phyloP scores from a whole-genome alignment of 2,329 filamentous ascomycete species.

The Amylocarpus encephaloides region DNA sequence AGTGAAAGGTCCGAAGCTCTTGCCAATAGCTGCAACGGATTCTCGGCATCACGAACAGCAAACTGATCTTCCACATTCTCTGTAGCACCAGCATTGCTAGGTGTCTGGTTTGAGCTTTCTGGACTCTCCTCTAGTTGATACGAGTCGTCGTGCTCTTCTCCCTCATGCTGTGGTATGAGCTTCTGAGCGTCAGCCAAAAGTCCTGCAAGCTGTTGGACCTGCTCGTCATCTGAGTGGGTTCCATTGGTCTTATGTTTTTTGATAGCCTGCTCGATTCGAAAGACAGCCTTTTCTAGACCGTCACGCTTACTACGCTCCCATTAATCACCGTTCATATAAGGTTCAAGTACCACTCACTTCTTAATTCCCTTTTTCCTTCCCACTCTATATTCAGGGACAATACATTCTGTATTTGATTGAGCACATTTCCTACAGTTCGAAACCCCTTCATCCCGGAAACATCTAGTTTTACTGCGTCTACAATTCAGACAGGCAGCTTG shows the following conservation, averaged over 20 bases:
- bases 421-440: conserved; percentile 55
- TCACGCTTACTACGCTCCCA: conserved; percentile 56
- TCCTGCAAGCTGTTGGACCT: conserved; percentile 40
- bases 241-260: conserved; percentile 42
- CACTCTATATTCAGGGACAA: conserved; percentile 66
- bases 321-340: not conserved
- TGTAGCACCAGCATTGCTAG: not conserved
- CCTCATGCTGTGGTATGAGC: conserved; percentile 28
- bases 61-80: conserved; percentile 43
- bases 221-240: conserved; percentile 36
- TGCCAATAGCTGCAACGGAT: conserved; percentile 66
- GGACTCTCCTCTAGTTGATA: conserved; percentile 1
- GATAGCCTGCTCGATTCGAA: conserved; percentile 66
- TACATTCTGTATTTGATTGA: conserved; percentile 52
- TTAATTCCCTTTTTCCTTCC: conserved; percentile 71
- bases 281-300: conserved; percentile 67
- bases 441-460: conserved; percentile 48
- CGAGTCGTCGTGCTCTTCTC: conserved; percentile 13
- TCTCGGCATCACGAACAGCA: conserved; percentile 66
- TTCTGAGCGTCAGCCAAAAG: conserved; percentile 44
- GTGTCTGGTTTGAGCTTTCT: not conserved
- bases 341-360: conserved; percentile 45
- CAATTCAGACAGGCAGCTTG: conserved; percentile 57
- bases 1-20: conserved; percentile 58
- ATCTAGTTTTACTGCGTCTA: conserved; percentile 62